Evolutionary conservation across 1,284 basidiomycete genomes (phyloP).

Genomic region (Trichosporon faecale): DNA sequence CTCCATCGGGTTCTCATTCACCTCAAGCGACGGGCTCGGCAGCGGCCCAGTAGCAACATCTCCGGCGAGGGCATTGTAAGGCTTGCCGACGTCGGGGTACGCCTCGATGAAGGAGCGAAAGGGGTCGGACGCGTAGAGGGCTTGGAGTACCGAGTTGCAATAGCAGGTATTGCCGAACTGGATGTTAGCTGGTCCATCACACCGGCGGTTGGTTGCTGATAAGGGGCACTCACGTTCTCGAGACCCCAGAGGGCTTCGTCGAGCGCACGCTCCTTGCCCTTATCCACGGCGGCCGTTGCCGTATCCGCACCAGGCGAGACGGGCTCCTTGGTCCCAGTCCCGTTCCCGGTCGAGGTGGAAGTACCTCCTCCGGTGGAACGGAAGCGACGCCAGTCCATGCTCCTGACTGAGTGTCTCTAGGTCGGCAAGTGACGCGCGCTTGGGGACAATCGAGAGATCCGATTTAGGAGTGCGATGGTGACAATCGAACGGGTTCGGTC

Average conservation of each 20-base stretch:
- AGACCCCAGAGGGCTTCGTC: constrained; percentile 66
- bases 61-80: constrained; percentile 43
- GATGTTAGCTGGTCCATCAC: not conserved
- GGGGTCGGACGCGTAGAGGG: constrained; percentile 83
- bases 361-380: constrained; percentile 14
- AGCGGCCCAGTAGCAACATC: constrained; percentile 20
- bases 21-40: constrained; percentile 11
- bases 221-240: constrained; percentile 72
- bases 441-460: not conserved
- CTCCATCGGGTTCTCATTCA: constrained; percentile 25
- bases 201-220: not conserved
- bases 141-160: constrained; percentile 95
- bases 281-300: constrained; percentile 10
- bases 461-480: not conserved
- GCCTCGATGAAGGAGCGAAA: constrained; percentile 72
- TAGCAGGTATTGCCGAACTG: constrained; percentile 87
- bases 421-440: not conserved
- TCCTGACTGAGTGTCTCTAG: not conserved
- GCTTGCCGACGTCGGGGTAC: constrained; percentile 51
- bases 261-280: constrained; percentile 33
- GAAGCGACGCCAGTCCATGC: constrained; percentile 28
- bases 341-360: constrained; percentile 15
- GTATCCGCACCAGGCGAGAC: not conserved
- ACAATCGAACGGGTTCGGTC: not conserved
- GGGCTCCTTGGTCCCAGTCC: constrained; percentile 1